A percentile compares a stretch with the other conserved stretches of the same genome.
Conservation (phyloP, 768 basidiomycete species). For the Lyophyllum semitale region DNA sequence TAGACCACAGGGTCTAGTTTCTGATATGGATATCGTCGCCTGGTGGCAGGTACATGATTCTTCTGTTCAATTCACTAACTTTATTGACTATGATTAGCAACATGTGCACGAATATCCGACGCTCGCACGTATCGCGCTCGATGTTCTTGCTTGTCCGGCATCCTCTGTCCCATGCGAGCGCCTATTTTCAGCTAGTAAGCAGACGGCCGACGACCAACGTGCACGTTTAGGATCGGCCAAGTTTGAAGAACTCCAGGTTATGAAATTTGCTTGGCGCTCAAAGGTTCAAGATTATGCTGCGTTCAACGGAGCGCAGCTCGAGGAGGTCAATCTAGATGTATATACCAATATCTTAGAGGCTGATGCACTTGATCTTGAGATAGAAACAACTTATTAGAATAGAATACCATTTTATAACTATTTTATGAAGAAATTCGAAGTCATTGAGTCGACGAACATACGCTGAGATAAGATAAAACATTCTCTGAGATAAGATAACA, state of each 20-base stretch:
- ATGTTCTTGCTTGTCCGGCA: slow-evolving; percentile 17
- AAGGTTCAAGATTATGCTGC: background rate
- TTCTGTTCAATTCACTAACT: background rate
- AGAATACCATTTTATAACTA: too few relatives aligned
- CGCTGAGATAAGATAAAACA: too few relatives aligned
- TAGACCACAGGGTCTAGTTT: slow-evolving; percentile 5
- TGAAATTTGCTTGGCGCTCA: slow-evolving; percentile 9
- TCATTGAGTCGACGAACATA: too few relatives aligned
- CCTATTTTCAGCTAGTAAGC: slow-evolving; percentile 12
- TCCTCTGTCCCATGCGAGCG: slow-evolving; percentile 21
- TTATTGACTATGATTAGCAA: background rate
- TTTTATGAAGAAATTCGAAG: too few relatives aligned
- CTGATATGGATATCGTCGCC: slow-evolving; percentile 13
- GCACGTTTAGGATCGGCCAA: background rate
- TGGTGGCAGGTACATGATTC: slow-evolving; percentile 16
- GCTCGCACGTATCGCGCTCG: slow-evolving; percentile 15
- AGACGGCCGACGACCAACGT: slow-evolving; percentile 1
- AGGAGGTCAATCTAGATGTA: background rate
- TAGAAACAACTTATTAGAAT: background rate
- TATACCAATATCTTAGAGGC: background rate
- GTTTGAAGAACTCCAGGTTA: slow-evolving; percentile 11
- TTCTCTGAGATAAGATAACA: too few relatives aligned
- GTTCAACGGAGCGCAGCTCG: background rate
- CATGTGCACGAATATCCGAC: slow-evolving; percentile 11
- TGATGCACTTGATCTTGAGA: background rate